Percentiles rank a stretch among this genome's conserved stretches.
Conservation (phyloP, 352 stramenopile genomes). For the Halophytophthora batemanensis region DNA sequence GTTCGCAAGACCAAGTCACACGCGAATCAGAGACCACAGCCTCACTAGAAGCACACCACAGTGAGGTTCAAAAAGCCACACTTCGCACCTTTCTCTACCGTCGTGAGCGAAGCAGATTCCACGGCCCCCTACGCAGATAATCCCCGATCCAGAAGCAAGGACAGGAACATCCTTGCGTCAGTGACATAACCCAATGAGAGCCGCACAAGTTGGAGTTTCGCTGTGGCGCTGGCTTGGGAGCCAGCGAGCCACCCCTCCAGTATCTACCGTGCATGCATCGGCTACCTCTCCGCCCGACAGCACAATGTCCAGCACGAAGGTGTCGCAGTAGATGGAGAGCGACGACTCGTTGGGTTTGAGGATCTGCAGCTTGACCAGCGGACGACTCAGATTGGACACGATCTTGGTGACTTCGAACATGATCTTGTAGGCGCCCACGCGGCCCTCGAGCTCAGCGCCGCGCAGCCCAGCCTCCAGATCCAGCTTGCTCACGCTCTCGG, state of each 20-base stretch:
- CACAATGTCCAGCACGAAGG: constrained; percentile 85
- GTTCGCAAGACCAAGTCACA: background rate
- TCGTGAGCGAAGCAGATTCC: constrained; percentile 80
- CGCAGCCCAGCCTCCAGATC: constrained; percentile 79
- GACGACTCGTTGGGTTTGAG: constrained; percentile 84
- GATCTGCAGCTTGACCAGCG: constrained; percentile 85
- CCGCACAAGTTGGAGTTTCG: background rate
- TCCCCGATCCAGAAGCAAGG: background rate
- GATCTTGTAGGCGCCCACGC: constrained; percentile 84
- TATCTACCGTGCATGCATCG: background rate
- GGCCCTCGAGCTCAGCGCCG: constrained; percentile 80
- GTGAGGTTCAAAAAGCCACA: background rate
- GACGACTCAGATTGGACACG: constrained; percentile 77
- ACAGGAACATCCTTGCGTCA: too few species aligned
- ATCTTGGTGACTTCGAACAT: constrained; percentile 91
- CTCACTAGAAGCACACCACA: background rate
- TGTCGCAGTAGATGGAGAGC: constrained; percentile 86
- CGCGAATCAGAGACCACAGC: background rate
- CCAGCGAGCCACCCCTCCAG: background rate
- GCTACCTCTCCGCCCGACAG: constrained; percentile 62
- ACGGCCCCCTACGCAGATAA: constrained; percentile 33
- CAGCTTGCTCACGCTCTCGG: constrained; percentile 80
- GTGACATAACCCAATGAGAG: constrained; percentile 1
- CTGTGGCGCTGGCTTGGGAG: too few species aligned
- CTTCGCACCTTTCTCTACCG: constrained; percentile 63